phyloP scores from a whole-genome alignment of 441 rosid species.

The Eruca vesicaria region DNA sequence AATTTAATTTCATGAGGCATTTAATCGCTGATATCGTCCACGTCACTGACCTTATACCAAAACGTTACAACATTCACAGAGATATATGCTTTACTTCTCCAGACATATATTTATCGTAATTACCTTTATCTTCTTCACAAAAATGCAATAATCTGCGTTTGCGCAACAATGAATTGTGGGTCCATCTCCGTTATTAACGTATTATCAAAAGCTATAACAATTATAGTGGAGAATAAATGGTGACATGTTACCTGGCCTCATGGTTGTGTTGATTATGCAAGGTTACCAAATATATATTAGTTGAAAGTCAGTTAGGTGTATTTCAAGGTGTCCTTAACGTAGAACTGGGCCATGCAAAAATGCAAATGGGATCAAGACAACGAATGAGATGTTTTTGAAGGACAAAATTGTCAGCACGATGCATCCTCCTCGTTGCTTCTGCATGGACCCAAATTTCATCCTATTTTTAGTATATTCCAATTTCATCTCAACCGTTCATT shows the following conservation, averaged over 20 bases:
- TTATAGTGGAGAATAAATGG: not conserved
- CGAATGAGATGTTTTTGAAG: constrained; percentile 1
- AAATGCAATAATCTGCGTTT: not conserved
- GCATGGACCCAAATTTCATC: constrained; percentile 34
- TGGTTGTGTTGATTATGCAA: constrained; percentile 19
- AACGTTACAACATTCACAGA: too few relatives aligned
- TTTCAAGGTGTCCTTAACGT: not conserved
- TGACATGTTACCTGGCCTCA: not conserved
- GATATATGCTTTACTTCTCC: too few relatives aligned
- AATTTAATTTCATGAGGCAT: too few relatives aligned
- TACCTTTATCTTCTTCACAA: not conserved
- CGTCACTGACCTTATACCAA: too few relatives aligned
- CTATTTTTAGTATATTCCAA: constrained; percentile 24
- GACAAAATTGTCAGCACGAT: constrained; percentile 23
- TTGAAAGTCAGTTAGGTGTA: constrained; percentile 3
- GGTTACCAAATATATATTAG: not conserved
- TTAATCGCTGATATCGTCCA: too few relatives aligned
- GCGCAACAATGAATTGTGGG: not conserved
- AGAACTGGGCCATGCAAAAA: constrained; percentile 18
- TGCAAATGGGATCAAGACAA: constrained; percentile 12
- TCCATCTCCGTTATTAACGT: not conserved
- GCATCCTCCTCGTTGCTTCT: constrained; percentile 15
- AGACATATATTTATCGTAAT: not conserved
- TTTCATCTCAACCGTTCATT: constrained; percentile 22
- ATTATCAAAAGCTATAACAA: not conserved